Conservation (phyloP, 225 moss, liverwort and hornwort genomes). For the Physcomitrellopsis africana region DNA sequence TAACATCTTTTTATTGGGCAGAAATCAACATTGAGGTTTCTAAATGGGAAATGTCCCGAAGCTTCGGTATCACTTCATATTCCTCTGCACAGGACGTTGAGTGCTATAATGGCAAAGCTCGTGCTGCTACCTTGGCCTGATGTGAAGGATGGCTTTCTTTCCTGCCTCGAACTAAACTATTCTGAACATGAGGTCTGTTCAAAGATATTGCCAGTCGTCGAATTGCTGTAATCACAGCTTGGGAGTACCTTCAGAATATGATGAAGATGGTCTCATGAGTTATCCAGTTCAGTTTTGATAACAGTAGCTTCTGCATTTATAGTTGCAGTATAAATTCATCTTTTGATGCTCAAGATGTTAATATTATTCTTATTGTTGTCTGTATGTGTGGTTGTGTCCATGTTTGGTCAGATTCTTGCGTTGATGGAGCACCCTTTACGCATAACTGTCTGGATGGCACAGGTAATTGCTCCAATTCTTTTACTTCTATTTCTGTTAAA, state of each 20-base stretch:
- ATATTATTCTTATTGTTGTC: background rate
- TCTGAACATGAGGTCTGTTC: constrained; percentile 72
- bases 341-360: constrained; percentile 9
- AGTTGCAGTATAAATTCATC: constrained; percentile 2
- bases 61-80: constrained; percentile 88
- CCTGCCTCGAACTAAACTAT: constrained; percentile 55
- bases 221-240: constrained; percentile 3
- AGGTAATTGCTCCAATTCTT: constrained; percentile 53
- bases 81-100: constrained; percentile 89
- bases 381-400: constrained; percentile 26
- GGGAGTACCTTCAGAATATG: background rate
- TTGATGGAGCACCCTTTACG: constrained; percentile 95
- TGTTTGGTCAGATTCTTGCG: constrained; percentile 68
- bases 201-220: constrained; percentile 1
- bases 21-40: constrained; percentile 32
- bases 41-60: constrained; percentile 27
- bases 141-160: constrained; percentile 68
- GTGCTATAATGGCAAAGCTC: constrained; percentile 88
- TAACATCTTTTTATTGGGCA: constrained; percentile 26
- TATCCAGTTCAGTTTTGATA: constrained; percentile 16
- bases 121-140: constrained; percentile 84
- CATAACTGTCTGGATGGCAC: constrained; percentile 93
- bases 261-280: constrained; percentile 3
- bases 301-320: background rate
- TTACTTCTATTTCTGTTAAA: background rate